Conservation (phyloP, 202 grass and related monocot species). For the Cymbopogon flexuosus region DNA sequence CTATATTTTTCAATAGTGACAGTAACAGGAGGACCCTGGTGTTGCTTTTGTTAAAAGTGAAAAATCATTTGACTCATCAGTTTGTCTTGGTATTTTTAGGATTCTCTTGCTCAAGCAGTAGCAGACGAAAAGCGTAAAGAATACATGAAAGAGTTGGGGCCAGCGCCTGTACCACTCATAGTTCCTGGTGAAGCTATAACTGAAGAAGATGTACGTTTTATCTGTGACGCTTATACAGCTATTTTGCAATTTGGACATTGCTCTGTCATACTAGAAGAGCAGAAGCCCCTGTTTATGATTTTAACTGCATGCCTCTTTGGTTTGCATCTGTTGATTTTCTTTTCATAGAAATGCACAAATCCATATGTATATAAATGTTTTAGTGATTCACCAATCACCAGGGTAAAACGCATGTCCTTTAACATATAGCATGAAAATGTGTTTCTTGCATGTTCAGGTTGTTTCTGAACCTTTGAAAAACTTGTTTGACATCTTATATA, state of each 20-base stretch:
- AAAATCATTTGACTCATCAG: background rate
- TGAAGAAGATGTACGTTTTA: conserved; percentile 80
- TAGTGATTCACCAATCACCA: background rate
- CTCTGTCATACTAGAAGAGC: background rate
- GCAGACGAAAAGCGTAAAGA: conserved; percentile 80
- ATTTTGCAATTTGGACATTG: conserved; percentile 3
- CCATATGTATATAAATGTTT: background rate
- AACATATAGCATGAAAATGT: background rate
- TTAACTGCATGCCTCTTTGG: background rate
- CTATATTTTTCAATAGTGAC: background rate
- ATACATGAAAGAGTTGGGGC: conserved; percentile 71
- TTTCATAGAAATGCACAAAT: background rate
- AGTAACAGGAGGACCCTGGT: background rate
- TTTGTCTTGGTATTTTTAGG: conserved; percentile 41
- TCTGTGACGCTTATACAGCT: conserved; percentile 4
- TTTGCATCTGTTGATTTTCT: background rate
- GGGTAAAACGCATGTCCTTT: background rate
- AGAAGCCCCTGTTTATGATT: background rate
- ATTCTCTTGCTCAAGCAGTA: conserved; percentile 85
- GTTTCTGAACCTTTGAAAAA: background rate
- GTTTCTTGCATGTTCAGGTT: background rate
- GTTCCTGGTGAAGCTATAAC: conserved; percentile 73
- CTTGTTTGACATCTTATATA: background rate
- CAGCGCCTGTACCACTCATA: conserved; percentile 70
- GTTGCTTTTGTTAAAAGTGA: background rate